phyloP scores from a whole-genome alignment of 257 asterid species.

The Plantago ovata region DNA sequence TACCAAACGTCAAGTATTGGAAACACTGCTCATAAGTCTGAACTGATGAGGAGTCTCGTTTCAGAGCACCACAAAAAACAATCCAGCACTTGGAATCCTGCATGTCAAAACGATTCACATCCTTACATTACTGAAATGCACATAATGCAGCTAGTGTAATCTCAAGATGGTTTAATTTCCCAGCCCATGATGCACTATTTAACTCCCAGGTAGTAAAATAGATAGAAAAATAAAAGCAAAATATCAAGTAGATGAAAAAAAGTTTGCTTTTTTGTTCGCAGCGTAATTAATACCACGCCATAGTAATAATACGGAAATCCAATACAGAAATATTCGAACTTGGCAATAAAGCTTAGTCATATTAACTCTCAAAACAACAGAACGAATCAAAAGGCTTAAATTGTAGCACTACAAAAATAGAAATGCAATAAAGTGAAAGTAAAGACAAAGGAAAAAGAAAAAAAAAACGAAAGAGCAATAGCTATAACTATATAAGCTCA shows the following conservation, averaged over 20 bases:
- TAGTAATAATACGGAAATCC: not conserved
- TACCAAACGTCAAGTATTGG: slow-evolving; percentile 20
- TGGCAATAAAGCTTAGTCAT: not conserved
- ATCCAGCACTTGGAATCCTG: slow-evolving; percentile 30
- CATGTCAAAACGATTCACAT: slow-evolving; percentile 2
- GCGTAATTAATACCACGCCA: not conserved
- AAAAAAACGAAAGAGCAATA: too few relatives aligned
- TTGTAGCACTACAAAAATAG: too few relatives aligned
- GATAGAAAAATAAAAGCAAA: too few relatives aligned
- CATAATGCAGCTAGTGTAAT: not conserved
- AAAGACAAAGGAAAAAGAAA: too few relatives aligned
- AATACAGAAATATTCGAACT: not conserved
- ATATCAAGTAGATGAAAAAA: slow-evolving; percentile 15
- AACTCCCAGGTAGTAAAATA: not conserved
- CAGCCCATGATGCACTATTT: not conserved
- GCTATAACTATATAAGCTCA: too few relatives aligned
- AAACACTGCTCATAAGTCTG: slow-evolving; percentile 24
- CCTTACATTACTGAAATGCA: not conserved
- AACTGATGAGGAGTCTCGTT: slow-evolving; percentile 20
- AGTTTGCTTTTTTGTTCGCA: not conserved
- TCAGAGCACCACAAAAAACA: slow-evolving; percentile 27
- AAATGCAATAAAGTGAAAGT: too few relatives aligned
- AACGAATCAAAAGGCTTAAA: not conserved
- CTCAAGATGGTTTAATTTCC: not conserved
- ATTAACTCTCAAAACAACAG: not conserved